Percentiles rank a stretch among this genome's conserved stretches.
Evolutionary conservation across 2,329 filamentous ascomycete species (phyloP).

Genomic region (Fonsecaea monophora): DNA sequence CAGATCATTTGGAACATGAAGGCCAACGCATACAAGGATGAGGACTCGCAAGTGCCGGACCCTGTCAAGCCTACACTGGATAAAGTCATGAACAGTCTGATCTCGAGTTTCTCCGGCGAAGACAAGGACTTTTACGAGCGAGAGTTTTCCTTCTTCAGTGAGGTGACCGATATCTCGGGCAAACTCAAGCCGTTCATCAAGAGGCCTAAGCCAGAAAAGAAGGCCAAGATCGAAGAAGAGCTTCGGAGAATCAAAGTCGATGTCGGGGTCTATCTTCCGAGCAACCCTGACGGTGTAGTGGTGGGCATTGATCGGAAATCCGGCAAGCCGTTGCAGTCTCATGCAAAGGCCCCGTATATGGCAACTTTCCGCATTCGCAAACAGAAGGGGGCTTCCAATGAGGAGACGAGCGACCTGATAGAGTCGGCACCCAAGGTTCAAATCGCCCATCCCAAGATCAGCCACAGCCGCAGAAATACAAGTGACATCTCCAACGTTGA

Average conservation of each 20-base stretch:
- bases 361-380: slow-evolving; percentile 97
- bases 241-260: slow-evolving; percentile 96
- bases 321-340: slow-evolving; percentile 94
- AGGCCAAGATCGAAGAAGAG: slow-evolving; percentile 98
- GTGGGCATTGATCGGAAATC: slow-evolving; percentile 98
- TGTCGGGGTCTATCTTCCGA: slow-evolving; percentile 94
- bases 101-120: slow-evolving; percentile 76
- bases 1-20: slow-evolving; percentile 99
- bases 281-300: slow-evolving; percentile 95
- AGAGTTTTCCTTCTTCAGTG: slow-evolving; percentile 97
- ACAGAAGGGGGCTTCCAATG: slow-evolving; percentile 60
- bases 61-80: slow-evolving; percentile 92
- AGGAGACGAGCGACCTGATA: slow-evolving; percentile 61
- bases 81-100: slow-evolving; percentile 82
- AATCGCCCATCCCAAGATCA: slow-evolving; percentile 36
- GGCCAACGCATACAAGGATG: slow-evolving; percentile 97
- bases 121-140: slow-evolving; percentile 89
- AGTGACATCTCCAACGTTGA: slow-evolving; percentile 32
- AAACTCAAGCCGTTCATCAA: slow-evolving; percentile 95
- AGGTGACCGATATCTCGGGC: slow-evolving; percentile 93
- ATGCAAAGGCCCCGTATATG: slow-evolving; percentile 99
- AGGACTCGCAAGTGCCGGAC: slow-evolving; percentile 88
- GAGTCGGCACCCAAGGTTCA: slow-evolving; percentile 51
- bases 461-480: slow-evolving; percentile 37
- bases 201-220: slow-evolving; percentile 91